A percentile compares a stretch with the other conserved stretches of the same genome.
Conservation (phyloP, 768 basidiomycete species). For the Coprinellus aureogranulatus region DNA sequence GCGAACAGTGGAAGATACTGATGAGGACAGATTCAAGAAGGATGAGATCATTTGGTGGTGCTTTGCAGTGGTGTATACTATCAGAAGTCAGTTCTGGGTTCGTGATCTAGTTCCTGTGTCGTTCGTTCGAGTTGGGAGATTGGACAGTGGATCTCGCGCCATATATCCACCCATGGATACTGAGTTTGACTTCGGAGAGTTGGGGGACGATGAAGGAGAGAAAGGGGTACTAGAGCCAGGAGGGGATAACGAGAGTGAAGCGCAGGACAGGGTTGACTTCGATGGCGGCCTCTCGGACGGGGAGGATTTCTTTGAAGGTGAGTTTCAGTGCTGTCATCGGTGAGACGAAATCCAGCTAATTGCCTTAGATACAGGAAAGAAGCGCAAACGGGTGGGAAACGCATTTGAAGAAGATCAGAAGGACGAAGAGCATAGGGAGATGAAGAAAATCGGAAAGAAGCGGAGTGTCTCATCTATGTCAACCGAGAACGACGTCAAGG, state of each 20-base stretch:
- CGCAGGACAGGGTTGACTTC: no score
- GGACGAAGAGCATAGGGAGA: neutral
- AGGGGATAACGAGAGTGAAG: no score
- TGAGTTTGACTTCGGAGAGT: neutral
- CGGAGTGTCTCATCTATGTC: no score
- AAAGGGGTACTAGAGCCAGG: no score
- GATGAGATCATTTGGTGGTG: neutral
- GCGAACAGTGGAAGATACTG: neutral
- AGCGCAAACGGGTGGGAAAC: neutral
- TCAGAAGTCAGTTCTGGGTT: neutral
- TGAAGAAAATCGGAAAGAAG: no score
- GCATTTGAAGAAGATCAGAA: neutral
- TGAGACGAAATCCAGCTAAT: neutral
- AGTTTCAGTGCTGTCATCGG: no score
- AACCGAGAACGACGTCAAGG: no score
- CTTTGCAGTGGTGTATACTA: neutral
- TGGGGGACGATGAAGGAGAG: neutral
- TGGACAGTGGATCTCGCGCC: neutral
- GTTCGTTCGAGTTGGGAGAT: neutral
- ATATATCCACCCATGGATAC: neutral
- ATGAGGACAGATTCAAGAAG: neutral
- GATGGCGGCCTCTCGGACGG: no score
- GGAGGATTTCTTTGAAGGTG: no score
- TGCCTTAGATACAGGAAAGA: neutral
- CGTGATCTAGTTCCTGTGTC: neutral